Evolutionary conservation across 768 basidiomycete genomes (phyloP), one percentile per base, ranked within the genome.

Genomic region (Macrocybe gigantea): DNA sequence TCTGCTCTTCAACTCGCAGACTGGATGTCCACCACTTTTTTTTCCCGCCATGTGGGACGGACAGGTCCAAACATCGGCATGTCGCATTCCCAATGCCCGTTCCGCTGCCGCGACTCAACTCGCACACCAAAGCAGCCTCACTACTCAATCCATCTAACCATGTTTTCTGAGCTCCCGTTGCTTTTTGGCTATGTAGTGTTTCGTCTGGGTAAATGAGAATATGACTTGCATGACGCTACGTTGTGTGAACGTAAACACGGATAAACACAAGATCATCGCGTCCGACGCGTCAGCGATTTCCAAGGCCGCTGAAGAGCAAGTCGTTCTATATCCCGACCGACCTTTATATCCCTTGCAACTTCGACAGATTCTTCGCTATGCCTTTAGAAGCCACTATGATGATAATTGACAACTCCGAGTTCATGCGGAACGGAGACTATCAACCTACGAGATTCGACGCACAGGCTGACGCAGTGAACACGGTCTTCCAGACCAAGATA

Each of bases 311-410:
- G 22, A 22, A 22, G 22, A 22, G 22, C 22, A 22, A 1, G 22
- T 22, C 22, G 22, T 22, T 22, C 22, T 22, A 22, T 22, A 22
- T 22, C 22, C 22, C 22, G 22, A 22, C 22, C 4, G 22, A 22
- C 22, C 22, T 22, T 22, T 22, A 22, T 22, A 35, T 30, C 34
- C 41, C 31, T 40, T 36, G 45, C 36, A 33, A 30, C 45, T 51
- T 30, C 8, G n/a, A 15, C 14, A 47, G 33, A 42, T 41, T 44
- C 44, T 52, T 45, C 74, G 82, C 63, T 49, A 96, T 96, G 93
- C 90, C 92, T 56, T 79, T 96, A 61, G 94, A 99, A 82, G 94
- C 95, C 36, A 95, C 93, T 15, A 93, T 99, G 83, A 83, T 98
- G 72, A 75, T 99, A 10, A 83, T 98, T 52, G 96, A 99, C 80